phyloP scores from a whole-genome alignment of 768 basidiomycete species.

The Dioszegia crocea region DNA sequence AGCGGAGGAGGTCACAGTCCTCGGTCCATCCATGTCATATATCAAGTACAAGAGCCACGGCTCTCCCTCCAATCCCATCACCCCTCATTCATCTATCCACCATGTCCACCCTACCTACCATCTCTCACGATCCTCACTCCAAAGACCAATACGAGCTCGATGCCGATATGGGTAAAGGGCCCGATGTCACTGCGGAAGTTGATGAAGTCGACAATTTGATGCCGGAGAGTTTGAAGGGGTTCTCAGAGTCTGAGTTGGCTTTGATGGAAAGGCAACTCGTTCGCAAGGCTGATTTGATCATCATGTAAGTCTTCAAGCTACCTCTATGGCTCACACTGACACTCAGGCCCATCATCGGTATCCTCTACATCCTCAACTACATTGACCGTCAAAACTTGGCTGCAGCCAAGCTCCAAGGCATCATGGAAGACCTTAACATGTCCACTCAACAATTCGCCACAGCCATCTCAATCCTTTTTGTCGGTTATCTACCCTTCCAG shows the following conservation, averaged over 20 bases:
- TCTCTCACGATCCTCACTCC: neutral
- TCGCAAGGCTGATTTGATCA: constrained; percentile 32
- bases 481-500: constrained; percentile 28
- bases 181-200: neutral
- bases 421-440: constrained; percentile 40
- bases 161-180: neutral
- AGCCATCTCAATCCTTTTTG: constrained; percentile 40
- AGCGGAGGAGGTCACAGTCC: neutral
- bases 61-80: neutral
- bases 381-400: constrained; percentile 41
- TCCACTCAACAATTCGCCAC: constrained; percentile 35
- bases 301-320: constrained; percentile 20
- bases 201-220: neutral
- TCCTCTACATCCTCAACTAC: constrained; percentile 38
- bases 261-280: constrained; percentile 33
- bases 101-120: neutral
- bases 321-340: neutral
- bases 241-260: constrained; percentile 21
- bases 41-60: too few relatives aligned
- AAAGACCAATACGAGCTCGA: neutral
- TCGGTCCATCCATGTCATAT: too few relatives aligned
- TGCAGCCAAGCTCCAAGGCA: constrained; percentile 37
- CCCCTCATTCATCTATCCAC: neutral
- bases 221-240: constrained; percentile 24
- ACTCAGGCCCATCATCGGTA: constrained; percentile 26